phyloP scores from a whole-genome alignment of 371 early-diverging fungal genomes.

The Chytridiales sp. region DNA sequence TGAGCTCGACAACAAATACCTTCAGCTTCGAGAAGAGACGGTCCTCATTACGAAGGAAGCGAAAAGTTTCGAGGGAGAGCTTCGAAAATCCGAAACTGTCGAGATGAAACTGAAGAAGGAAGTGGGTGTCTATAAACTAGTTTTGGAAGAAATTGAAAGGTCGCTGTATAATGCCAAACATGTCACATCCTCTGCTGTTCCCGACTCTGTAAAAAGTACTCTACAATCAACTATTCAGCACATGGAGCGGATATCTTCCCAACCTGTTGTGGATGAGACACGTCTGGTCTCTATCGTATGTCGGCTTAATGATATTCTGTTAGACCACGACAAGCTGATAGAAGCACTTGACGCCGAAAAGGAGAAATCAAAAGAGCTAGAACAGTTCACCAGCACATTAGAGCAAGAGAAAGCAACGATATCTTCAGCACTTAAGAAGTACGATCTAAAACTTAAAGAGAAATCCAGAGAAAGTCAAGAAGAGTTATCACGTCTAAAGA shows the following conservation, averaged over 20 bases:
- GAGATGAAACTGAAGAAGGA: constrained; percentile 18
- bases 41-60: constrained; percentile 15
- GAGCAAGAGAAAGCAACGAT: constrained; percentile 13
- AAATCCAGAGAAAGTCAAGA: neutral
- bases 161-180: constrained; percentile 5
- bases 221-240: constrained; percentile 81
- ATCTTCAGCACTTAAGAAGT: constrained; percentile 46
- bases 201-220: neutral
- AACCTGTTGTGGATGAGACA: constrained; percentile 20
- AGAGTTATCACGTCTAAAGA: constrained; percentile 55
- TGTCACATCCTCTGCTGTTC: neutral
- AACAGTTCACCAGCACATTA: constrained; percentile 10
- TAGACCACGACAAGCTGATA: constrained; percentile 11
- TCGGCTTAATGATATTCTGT: constrained; percentile 14
- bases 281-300: constrained; percentile 19
- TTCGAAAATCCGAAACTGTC: constrained; percentile 11
- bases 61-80: constrained; percentile 19
- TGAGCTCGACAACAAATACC: constrained; percentile 34
- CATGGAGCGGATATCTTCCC: constrained; percentile 32
- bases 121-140: constrained; percentile 18
- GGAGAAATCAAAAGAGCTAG: constrained; percentile 15
- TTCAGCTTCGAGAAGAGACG: constrained; percentile 25
- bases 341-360: constrained; percentile 12
- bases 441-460: constrained; percentile 44
- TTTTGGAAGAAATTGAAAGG: constrained; percentile 28